phyloP scores from a whole-genome alignment of 805 yeast genomes.

The Lipomyces starkeyi region DNA sequence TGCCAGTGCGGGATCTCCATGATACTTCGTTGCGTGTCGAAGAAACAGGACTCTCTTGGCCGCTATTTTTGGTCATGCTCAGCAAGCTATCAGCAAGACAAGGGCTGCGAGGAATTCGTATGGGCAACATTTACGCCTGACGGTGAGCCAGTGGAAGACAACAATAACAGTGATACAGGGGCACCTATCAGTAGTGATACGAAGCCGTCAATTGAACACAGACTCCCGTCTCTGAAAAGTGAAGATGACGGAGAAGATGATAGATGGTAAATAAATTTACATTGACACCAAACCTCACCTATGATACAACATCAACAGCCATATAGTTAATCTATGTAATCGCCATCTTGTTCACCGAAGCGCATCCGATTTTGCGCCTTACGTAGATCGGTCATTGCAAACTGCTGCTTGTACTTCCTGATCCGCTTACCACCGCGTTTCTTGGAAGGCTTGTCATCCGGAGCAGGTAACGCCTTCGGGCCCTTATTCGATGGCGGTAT shows the following conservation, averaged over 20 bases:
- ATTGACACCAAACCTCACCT: not conserved
- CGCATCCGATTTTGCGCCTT: conserved; percentile 84
- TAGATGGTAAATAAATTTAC: not conserved
- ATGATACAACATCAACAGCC: conserved; percentile 46
- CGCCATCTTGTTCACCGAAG: conserved; percentile 77
- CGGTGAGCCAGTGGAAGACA: conserved; percentile 23
- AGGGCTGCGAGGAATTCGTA: conserved; percentile 30
- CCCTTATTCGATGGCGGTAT: conserved; percentile 75
- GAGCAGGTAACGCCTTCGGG: conserved; percentile 72
- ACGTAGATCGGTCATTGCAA: conserved; percentile 78
- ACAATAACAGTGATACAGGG: not conserved
- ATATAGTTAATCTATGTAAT: conserved; percentile 68
- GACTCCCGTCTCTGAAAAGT: not conserved
- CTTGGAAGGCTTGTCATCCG: conserved; percentile 75
- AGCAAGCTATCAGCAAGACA: conserved; percentile 33
- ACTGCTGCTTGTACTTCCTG: conserved; percentile 79
- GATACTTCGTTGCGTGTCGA: conserved; percentile 35
- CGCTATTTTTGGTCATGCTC: conserved; percentile 40
- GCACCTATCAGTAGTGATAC: not conserved
- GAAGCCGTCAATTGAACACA: not conserved
- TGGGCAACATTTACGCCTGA: conserved; percentile 32
- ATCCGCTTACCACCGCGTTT: conserved; percentile 85
- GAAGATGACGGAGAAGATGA: not conserved
- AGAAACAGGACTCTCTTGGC: conserved; percentile 22
- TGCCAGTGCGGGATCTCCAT: conserved; percentile 52